phyloP scores from a whole-genome alignment of 768 basidiomycete genomes.

The Suillus subalutaceus region DNA sequence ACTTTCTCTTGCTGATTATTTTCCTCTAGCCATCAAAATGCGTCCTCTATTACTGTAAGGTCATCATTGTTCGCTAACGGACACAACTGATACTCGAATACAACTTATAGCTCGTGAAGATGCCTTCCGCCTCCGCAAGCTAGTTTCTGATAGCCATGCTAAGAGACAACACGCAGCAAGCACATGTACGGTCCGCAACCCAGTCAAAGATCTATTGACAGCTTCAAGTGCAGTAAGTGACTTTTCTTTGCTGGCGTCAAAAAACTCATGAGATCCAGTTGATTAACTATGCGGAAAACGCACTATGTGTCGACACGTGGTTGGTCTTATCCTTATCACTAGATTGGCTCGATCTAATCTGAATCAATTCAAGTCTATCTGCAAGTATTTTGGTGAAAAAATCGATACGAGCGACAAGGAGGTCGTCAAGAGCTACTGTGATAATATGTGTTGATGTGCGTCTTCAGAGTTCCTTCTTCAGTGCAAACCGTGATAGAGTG shows the following conservation, averaged over 20 bases:
- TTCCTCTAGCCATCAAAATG: conserved; percentile 71
- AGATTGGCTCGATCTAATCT: neutral
- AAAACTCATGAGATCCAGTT: conserved; percentile 34
- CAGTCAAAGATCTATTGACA: conserved; percentile 68
- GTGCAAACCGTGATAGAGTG: conserved; percentile 1
- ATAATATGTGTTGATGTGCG: conserved; percentile 83
- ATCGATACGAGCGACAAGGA: conserved; percentile 53
- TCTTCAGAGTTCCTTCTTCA: conserved; percentile 8
- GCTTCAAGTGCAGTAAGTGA: conserved; percentile 59
- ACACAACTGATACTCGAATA: neutral
- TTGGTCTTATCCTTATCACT: conserved; percentile 35
- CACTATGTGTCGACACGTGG: conserved; percentile 70
- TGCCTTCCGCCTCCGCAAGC: conserved; percentile 53
- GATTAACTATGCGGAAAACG: conserved; percentile 59
- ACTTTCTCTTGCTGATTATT: neutral
- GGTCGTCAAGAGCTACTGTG: conserved; percentile 55
- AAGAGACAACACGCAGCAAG: conserved; percentile 47
- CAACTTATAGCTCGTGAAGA: conserved; percentile 71
- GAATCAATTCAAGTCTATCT: conserved; percentile 55
- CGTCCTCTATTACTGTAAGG: conserved; percentile 78
- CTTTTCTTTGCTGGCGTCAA: conserved; percentile 24
- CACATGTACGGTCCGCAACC: conserved; percentile 56
- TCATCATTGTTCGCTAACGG: neutral
- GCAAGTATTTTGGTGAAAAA: conserved; percentile 78
- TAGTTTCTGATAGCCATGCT: conserved; percentile 50